Percentiles rank a stretch among this genome's conserved stretches.
Conservation (phyloP, 768 basidiomycete genomes). For the Psilocybe tampanensis region DNA sequence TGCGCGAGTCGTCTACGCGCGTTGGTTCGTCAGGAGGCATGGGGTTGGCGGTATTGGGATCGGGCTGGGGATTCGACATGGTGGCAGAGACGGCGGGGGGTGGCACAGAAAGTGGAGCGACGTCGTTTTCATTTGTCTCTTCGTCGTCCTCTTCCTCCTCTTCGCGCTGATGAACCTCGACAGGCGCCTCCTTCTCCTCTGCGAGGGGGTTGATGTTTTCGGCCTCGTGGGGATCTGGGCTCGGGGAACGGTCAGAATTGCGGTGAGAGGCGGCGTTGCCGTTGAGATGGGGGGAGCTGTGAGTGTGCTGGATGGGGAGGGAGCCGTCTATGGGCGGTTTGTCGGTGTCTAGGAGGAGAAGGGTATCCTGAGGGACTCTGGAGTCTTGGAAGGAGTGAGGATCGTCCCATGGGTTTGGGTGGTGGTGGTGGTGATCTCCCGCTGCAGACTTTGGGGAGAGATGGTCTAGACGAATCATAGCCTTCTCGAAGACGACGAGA, state of each 20-base stretch:
- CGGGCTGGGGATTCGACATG: neutral
- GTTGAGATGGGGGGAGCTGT: slow-evolving; percentile 26
- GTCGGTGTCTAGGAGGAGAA: slow-evolving; percentile 8
- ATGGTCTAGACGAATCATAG: slow-evolving; percentile 26
- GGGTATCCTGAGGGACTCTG: neutral
- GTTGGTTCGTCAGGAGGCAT: neutral
- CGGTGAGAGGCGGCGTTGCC: slow-evolving; percentile 33
- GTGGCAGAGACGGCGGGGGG: neutral
- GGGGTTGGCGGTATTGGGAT: neutral
- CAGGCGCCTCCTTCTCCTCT: slow-evolving; percentile 33
- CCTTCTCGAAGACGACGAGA: slow-evolving; percentile 21
- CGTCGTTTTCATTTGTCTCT: slow-evolving; percentile 7
- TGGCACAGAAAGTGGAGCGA: slow-evolving; percentile 1
- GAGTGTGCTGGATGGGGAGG: slow-evolving; percentile 23
- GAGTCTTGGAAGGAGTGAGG: neutral
- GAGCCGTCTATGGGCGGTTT: slow-evolving; percentile 14
- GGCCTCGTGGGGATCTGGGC: slow-evolving; percentile 30
- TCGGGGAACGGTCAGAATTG: slow-evolving; percentile 60
- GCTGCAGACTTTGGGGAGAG: slow-evolving; percentile 9
- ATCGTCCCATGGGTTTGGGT: slow-evolving; percentile 9
- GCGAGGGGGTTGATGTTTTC: slow-evolving; percentile 22
- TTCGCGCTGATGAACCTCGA: slow-evolving; percentile 34
- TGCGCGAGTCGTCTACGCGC: slow-evolving; percentile 43
- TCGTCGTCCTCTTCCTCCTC: slow-evolving; percentile 40
- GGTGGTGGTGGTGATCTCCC: slow-evolving; percentile 10